Base-by-base conservation (phyloP, 768 basidiomycete genomes). In the Jaapia argillacea region DNA sequence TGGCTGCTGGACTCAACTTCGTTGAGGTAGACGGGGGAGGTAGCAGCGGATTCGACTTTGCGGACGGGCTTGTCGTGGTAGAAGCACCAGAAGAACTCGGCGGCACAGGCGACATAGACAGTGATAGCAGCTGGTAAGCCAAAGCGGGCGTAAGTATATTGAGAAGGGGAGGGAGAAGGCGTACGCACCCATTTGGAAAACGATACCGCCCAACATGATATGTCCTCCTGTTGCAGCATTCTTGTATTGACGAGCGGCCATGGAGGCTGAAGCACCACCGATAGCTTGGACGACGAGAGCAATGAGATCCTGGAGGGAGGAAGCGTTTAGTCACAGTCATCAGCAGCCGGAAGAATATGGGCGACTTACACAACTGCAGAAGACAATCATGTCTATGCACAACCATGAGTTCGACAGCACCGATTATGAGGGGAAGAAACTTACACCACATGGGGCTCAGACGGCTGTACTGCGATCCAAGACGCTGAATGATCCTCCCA, bases 201-300 rank as follows among this genome's bases (percentile, higher is more conserved):
- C 62, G 47, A 85, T 81, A 39, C 81, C 82, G 1, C 61, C 75
- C 7, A 80, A 65, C 77, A 81, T 80, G 52, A 79, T 65, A 39
- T 71, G 51, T 12, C 66, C n/a, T n/a, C n/a, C n/a, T n/a, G 28
- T 33, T 33, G 28, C 28, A 10, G 28, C 28, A 10, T 16, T n/a
- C n/a, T n/a, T n/a, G n/a, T n/a, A n/a, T n/a, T n/a, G n/a, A n/a
- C n/a, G n/a, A n/a, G n/a, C n/a, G n/a, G n/a, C n/a, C n/a, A n/a
- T n/a, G n/a, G n/a, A n/a, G n/a, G n/a, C n/a, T n/a, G n/a, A n/a
- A n/a, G 79, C 81, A 21, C 81, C 81, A 28, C 82, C 82, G 14
- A 70, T 58, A 23, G 72, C 81, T 60, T 85, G 82, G 2, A 82
- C 58, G n/a, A 76, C 58, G 22, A 85, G 66, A 6, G 80, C 72